Evolutionary conservation across 352 stramenopile species (phyloP), one percentile per base, ranked within the genome.

Genomic region (Phytopythium mirpurense): DNA sequence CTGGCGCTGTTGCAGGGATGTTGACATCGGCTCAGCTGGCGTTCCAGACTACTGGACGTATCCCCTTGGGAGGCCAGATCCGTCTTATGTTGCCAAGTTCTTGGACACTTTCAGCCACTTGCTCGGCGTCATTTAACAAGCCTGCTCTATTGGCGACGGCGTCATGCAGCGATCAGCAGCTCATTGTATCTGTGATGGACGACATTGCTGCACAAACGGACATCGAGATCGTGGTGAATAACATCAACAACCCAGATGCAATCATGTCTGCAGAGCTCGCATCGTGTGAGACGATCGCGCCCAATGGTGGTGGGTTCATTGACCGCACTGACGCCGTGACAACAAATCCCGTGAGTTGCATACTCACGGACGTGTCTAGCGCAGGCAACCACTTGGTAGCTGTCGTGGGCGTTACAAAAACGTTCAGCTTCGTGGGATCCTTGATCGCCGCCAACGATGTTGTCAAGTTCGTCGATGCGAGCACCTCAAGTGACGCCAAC

Each of bases 391-490:
- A 57, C 31, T 65, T 82, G 14, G 70, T 78, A 3, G 74, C 78
- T 3, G 68, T 89, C 3, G 70, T 71, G 18, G 74, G 70, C 12
- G 63, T 82, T 6, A 31, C 38, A 7, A 89, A 87, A 45, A 54
- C 8, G 9, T 87, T 89, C 49, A 15, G 24, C 2, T 86, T 87
- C 37, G 51, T 79, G 27, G 78, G 78, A 21, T 63, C 60, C 23
- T 59, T 62, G 24, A 50, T 87, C 12, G 59, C 56, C 10, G 16
- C 44, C n/a, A 55, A 54, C 8, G 78, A 89, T 35, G 55, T 81
- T 0, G 47, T 89, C 19, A 89, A 89, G 27, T 89, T 87, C 31
- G 70, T 89, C 2, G 75, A 87, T 52, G 43, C 59, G 3, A 83
- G 60, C 23, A 87, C 78, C 1, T 72, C 60, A 3, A 83, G 63